Evolutionary conservation across 169 alveolate species (phyloP), one percentile per base, ranked within the genome.

Genomic region (Plasmodium ovale): DNA sequence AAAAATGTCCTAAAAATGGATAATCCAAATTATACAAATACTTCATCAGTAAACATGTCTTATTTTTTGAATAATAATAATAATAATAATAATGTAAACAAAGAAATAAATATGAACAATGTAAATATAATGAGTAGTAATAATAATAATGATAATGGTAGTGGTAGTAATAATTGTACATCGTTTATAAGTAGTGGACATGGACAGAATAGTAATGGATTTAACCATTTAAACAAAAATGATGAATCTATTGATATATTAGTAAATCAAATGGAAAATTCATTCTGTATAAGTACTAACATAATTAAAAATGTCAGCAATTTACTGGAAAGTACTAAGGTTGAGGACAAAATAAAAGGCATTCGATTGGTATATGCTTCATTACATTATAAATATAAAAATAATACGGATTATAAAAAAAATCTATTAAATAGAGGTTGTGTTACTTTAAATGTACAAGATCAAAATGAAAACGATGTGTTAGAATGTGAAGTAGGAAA

Each of bases 191-290:
- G 69, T 44, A 62, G 58, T 54, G 87, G 72, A 5, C 58, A 68
- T 14, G 74, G 74, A 0, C 91, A 42, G 21, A 85, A 85, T 62
- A 68, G 25, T 2, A 31, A 68, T 19, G 35, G 68, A 31, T 85
- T 85, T 85, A 70, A 58, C 21, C 47, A 44, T 44, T 12, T 85
- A 35, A 67, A 85, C 62, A 85, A 85, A 85, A 67, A 85, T 70
- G 91, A 85, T 1, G 91, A 35, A 29, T 85, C 91, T 44, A 85
- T 85, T 56, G 91, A 85, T 35, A 85, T 67, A 37, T 49, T 85
- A 69, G 91, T 85, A 16, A 67, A 69, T 62, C 91, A 85, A 60
- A 85, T 85, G 91, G 91, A 85, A 85, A 85, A 47, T 31, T 68
- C 91, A 12, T 85, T 85, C 69, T 68, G 70, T 23, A 67, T 85